Percentiles rank a stretch among this genome's conserved stretches.
Evolutionary conservation across 352 stramenopile genomes (phyloP).

Genomic region (Globisporangium abappressorium): DNA sequence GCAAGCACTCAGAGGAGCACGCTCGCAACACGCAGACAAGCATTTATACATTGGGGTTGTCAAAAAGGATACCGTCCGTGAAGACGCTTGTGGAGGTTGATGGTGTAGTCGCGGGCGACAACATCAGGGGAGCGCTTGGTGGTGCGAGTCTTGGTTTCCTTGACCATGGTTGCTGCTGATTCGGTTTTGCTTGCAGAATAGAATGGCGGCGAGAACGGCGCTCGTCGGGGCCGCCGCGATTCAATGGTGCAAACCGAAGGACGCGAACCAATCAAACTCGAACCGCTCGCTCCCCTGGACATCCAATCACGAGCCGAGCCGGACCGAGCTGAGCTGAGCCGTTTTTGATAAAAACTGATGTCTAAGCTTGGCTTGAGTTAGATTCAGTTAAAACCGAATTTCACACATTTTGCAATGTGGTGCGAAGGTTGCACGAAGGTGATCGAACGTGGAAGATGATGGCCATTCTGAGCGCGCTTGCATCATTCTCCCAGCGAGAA

Average conservation of each 20-base stretch:
- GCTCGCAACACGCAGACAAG: background rate
- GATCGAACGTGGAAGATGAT: background rate
- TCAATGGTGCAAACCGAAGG: constrained; percentile 14
- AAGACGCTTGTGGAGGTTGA: constrained; percentile 98
- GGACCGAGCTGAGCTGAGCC: background rate
- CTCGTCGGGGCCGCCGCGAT: constrained; percentile 20
- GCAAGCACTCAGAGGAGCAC: constrained; percentile 10
- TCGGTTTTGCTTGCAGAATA: constrained; percentile 28
- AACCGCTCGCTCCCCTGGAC: background rate
- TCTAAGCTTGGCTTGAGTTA: background rate
- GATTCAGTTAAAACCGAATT: background rate
- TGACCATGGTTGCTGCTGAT: constrained; percentile 74
- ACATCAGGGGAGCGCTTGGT: constrained; percentile 91
- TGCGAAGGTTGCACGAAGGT: background rate
- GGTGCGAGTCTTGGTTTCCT: constrained; percentile 85
- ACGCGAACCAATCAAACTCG: constrained; percentile 15
- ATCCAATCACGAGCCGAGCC: background rate
- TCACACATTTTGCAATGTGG: background rate
- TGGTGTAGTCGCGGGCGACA: constrained; percentile 97
- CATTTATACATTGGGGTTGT: constrained; percentile 20
- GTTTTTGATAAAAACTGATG: background rate
- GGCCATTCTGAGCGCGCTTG: background rate
- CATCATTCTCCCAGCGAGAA: background rate
- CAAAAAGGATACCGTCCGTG: constrained; percentile 89
- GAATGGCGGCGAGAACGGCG: constrained; percentile 6